Evolutionary conservation across 2,329 filamentous ascomycete species (phyloP).

Genomic region (Colletotrichum karsti): DNA sequence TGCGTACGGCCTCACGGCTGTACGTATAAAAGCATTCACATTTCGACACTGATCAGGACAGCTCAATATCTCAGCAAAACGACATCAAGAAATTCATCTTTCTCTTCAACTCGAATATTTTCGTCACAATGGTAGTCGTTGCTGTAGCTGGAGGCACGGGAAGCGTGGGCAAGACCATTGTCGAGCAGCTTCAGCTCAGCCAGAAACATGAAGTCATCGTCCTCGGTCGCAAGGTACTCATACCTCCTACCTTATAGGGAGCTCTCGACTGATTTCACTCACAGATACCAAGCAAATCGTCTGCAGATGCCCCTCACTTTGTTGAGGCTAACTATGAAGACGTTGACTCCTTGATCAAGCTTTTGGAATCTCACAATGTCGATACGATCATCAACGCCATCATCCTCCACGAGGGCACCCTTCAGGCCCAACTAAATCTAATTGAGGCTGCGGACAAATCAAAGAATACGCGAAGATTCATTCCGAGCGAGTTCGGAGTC

Average conservation of each 20-base stretch:
- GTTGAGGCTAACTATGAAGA: slow-evolving; percentile 37
- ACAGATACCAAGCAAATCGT: slow-evolving; percentile 26
- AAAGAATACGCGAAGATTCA: slow-evolving; percentile 44
- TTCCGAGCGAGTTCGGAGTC: slow-evolving; percentile 51
- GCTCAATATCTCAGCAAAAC: too few species aligned
- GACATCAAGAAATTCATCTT: too few species aligned
- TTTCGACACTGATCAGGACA: too few species aligned
- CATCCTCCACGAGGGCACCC: slow-evolving; percentile 36
- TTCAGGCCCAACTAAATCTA: slow-evolving; percentile 46
- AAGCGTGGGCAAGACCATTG: slow-evolving; percentile 51
- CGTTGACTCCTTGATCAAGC: slow-evolving; percentile 28
- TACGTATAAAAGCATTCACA: too few species aligned
- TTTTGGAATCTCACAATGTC: slow-evolving; percentile 45
- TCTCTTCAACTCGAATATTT: too few species aligned
- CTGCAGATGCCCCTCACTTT: slow-evolving; percentile 32
- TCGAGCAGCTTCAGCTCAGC: slow-evolving; percentile 47
- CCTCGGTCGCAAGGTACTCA: slow-evolving; percentile 39
- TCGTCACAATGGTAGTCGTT: slow-evolving; percentile 35
- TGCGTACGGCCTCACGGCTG: too few species aligned
- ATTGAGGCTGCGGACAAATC: slow-evolving; percentile 51
- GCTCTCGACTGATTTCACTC: neutral
- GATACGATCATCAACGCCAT: slow-evolving; percentile 54
- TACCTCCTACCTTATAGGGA: too few species aligned
- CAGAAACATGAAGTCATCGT: slow-evolving; percentile 47
- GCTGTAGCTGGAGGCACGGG: slow-evolving; percentile 56